Evolutionary conservation across 2,329 filamentous ascomycete genomes (phyloP), one percentile per base, ranked within the genome.

Genomic region (Rhytidhysteron rufulum): DNA sequence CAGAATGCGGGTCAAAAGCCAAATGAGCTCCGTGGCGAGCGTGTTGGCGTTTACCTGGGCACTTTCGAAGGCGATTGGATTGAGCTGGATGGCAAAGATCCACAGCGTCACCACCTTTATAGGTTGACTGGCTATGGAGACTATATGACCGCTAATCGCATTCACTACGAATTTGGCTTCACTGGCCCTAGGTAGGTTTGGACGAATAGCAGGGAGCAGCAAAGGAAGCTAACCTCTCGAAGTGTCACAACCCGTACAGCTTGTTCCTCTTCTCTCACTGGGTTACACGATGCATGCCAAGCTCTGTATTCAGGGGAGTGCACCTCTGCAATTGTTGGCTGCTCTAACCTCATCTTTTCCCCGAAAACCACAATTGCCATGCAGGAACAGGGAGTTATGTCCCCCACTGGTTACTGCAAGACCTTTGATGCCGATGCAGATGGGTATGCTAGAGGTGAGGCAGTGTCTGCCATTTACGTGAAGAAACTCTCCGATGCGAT

Each of bases 201-300:
- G 18, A 13, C 18, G 30, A 7, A 7, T 8, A 9, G 30, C 30
- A 7, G 30, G 30, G n/a, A 34, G 32, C 22, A 18, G 16, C 32
- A 34, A 5, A 10, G 39, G 36, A 6, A 40, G 2, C n/a, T 16
- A 9, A 15, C 38, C 37, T 35, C 20, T 25, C 31, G 24, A 18
- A 19, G 57, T 17, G 55, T 69, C 21, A 64, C 62, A 4, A 37
- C 68, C 9, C 65, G 69, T 25, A 69, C 67, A 1, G 66, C 60
- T 1, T 70, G 66, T 35, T 67, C 64, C 0, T 55, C 53, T 0
- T 57, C 52, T 25, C 34, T 68, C 18, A 60, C 38, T 29, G 65
- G 42, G 16, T 54, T 50, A 42, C 51, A 56, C 33, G 21, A 46
- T 15, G 55, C 55, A 2, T 49, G 46, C 30, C 8, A 25, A 27